Conservation (phyloP, 495 filamentous ascomycete genomes). For the Wilcoxina mikolae region DNA sequence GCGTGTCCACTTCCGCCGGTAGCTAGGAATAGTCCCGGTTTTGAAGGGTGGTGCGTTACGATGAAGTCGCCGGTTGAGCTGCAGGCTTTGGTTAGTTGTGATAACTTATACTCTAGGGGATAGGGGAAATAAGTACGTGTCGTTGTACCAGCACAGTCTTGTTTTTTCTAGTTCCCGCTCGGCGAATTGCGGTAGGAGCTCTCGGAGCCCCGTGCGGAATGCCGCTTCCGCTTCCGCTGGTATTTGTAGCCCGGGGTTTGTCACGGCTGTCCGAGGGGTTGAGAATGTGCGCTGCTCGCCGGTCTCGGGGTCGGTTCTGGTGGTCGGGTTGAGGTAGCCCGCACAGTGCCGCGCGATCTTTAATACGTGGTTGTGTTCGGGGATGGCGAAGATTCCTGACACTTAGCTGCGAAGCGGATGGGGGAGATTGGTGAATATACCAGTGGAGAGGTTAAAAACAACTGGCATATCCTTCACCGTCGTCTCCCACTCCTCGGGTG, state of each 20-base stretch:
- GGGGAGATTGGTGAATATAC: conserved; percentile 45
- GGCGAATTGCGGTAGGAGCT: not conserved
- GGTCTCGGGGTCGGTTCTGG: conserved; percentile 27
- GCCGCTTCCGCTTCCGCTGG: conserved; percentile 46
- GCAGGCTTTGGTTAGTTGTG: conserved; percentile 29
- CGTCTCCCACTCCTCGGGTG: conserved; percentile 47
- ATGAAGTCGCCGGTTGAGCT: conserved; percentile 70
- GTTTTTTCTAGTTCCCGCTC: conserved; percentile 30
- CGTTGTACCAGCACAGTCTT: conserved; percentile 73
- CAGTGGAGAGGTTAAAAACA: conserved; percentile 57
- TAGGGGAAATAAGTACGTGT: not conserved
- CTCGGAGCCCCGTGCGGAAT: not conserved
- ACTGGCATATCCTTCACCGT: conserved; percentile 52
- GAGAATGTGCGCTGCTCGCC: conserved; percentile 29
- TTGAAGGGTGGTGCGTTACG: conserved; percentile 56
- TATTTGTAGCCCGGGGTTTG: conserved; percentile 34
- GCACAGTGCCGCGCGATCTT: conserved; percentile 73
- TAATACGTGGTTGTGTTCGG: conserved; percentile 39
- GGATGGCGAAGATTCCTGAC: not conserved
- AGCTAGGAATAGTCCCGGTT: conserved; percentile 56
- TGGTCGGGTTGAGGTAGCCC: conserved; percentile 62
- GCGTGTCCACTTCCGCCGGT: conserved; percentile 77
- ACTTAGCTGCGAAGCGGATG: conserved; percentile 27
- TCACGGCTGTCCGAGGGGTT: conserved; percentile 35
- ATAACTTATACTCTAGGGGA: too few species aligned